phyloP scores from a whole-genome alignment of 2,329 filamentous ascomycete species.

The Pestalotiopsis sp. region DNA sequence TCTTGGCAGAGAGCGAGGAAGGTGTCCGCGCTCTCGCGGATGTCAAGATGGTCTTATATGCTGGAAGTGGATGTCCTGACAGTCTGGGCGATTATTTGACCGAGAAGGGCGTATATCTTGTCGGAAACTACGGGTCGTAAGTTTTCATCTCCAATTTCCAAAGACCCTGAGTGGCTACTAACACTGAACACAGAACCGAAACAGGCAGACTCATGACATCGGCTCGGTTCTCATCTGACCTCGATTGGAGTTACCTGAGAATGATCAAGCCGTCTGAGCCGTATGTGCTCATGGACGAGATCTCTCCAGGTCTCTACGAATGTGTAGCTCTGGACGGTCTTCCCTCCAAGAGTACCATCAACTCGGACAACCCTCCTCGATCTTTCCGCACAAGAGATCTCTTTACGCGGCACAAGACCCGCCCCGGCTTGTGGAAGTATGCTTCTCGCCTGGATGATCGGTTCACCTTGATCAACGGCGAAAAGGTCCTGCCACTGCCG shows the following conservation, averaged over 20 bases:
- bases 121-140: constrained; percentile 52
- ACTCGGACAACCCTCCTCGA: constrained; percentile 45
- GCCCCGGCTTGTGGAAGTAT: constrained; percentile 47
- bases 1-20: constrained; percentile 55
- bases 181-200: constrained; percentile 46
- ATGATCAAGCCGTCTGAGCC: constrained; percentile 39
- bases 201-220: constrained; percentile 61
- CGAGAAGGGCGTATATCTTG: constrained; percentile 49
- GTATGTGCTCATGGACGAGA: constrained; percentile 39
- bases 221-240: constrained; percentile 49
- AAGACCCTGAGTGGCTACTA: background rate
- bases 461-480: constrained; percentile 48
- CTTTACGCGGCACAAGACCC: constrained; percentile 43
- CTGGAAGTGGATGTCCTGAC: constrained; percentile 55
- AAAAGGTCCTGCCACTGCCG: constrained; percentile 48
- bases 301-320: constrained; percentile 36
- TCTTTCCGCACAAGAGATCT: constrained; percentile 48
- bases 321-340: constrained; percentile 33
- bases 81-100: constrained; percentile 53
- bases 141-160: constrained; percentile 20
- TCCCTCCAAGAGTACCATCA: constrained; percentile 32
- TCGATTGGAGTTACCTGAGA: constrained; percentile 58
- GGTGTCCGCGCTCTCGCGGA: constrained; percentile 47
- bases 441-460: constrained; percentile 47
- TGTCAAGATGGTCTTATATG: constrained; percentile 50